Base-by-base conservation (phyloP, 31 red algal genomes). In the Endocladia muricata region DNA sequence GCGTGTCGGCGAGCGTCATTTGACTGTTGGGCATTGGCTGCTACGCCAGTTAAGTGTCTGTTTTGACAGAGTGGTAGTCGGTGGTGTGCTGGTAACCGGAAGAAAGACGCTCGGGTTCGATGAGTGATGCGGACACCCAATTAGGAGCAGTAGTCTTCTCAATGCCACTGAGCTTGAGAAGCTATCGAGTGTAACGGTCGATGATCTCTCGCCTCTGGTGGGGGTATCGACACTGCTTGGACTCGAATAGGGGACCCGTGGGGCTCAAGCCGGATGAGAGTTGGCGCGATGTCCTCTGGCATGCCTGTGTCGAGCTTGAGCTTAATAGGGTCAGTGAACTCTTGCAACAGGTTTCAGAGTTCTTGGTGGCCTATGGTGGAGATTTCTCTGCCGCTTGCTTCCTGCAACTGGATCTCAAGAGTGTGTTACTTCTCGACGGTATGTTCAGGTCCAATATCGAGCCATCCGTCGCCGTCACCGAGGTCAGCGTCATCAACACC, bases 401-500 rank as follows among this genome's bases (percentile, higher is more conserved):
- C 30, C 22, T 58, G 0, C 23, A 64, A 17, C 5, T 64, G 60
- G n/a, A 4, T 64, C 22, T 0, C 21, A 29, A 66, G 6, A 22
- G 23, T 33, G 3, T 56, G 44, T 0, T 1, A 3, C 0, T 73
- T 73, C 23, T 44, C 6, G n/a, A 42, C 21, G 4, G 38, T 5
- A 32, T 73, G 7, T 54, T 73, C 68, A 51, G 68, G 68, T 56
- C 41, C 44, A 0, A 73, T 3, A 33, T 73, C 68, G 8, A 73
- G 68, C 68, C 1, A 73, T 19, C 41, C 41, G 52, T 22, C 68
- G 35, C 23, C 22, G 6, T 73, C 68, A 73, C 52, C 38, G 4
- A 73, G n/a, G 15, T 77, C 73, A 7, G 73, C 55, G 73, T 77
- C 73, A 64, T 77, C 73, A 11, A 29, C 73, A 22, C 49, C 55